phyloP scores from a whole-genome alignment of 495 filamentous ascomycete species.

The Talaromyces nanjingensis region DNA sequence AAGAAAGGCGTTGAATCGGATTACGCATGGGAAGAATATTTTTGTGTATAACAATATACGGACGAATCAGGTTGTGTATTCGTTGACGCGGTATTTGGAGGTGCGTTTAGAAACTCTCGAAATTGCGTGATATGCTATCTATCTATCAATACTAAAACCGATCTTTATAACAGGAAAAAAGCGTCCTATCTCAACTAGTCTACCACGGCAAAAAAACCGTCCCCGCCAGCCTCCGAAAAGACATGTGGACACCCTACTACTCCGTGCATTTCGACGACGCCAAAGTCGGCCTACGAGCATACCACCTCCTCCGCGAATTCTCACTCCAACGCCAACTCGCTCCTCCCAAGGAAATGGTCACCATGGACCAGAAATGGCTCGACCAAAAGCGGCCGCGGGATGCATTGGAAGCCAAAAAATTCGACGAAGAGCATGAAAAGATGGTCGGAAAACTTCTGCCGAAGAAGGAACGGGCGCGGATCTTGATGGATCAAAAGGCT shows the following conservation, averaged over 20 bases:
- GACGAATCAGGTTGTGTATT: conserved; percentile 79
- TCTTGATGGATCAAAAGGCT: conserved; percentile 82
- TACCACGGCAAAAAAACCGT: conserved; percentile 89
- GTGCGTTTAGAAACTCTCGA: conserved; percentile 36
- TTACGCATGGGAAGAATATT: conserved; percentile 61
- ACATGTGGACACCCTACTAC: conserved; percentile 82
- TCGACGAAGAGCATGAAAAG: conserved; percentile 35
- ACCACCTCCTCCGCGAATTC: conserved; percentile 77
- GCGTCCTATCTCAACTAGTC: conserved; percentile 65
- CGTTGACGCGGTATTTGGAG: conserved; percentile 58
- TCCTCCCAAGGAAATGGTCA: conserved; percentile 42
- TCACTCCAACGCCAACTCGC: conserved; percentile 38
- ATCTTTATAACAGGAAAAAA: conserved; percentile 46
- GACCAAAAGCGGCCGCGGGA: conserved; percentile 59
- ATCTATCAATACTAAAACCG: neutral
- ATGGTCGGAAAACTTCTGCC: conserved; percentile 37
- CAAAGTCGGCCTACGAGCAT: conserved; percentile 65
- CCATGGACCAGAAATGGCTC: conserved; percentile 32
- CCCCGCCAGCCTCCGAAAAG: conserved; percentile 72
- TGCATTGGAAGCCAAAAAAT: conserved; percentile 30
- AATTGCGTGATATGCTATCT: neutral
- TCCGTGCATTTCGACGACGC: conserved; percentile 62
- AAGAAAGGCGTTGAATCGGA: conserved; percentile 38
- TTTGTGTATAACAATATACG: conserved; percentile 76
- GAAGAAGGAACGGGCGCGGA: conserved; percentile 51